Base-by-base conservation (phyloP, 169 alveolate genomes). In the Eimeria acervulina region DNA sequence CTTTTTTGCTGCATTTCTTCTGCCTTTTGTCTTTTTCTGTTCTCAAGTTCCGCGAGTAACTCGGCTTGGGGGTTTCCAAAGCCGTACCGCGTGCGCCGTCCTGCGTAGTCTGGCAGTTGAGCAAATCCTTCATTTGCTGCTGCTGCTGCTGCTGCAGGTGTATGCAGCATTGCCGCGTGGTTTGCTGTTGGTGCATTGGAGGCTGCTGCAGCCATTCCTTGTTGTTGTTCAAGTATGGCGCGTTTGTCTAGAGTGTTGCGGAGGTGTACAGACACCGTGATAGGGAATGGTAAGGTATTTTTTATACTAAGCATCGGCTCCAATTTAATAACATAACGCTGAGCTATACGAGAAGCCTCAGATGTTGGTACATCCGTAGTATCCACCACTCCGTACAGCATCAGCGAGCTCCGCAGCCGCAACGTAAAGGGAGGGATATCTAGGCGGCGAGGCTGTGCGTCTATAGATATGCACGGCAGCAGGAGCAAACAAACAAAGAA, bases 301-400 rank as follows among this genome's bases (percentile, higher is more conserved):
- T 95, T 96, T 81, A 97, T 93, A 31, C 96, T 92, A 5, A 97
- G 96, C 97, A 97, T 96, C 10, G 98, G 98, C 55, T 97, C 98
- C 38, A 97, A 95, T 31, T 94, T 96, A 81, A 97, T 76, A 17
- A 97, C 96, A 74, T 97, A 97, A 36, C 96, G 96, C 90, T 96
- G 95, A 26, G 98, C 97, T 0, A 97, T 97, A 15, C 96, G 97
- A 59, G 96, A 90, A 80, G 96, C 95, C 72, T 96, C 97, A 2
- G 96, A 96, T 7, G 98, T 93, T 2, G 98, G 98, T 0, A 97
- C 97, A 66, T 97, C 98, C 52, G 97, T 97, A 1, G 96, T 97
- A 63, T 88, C 96, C 15, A 97, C 97, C 52, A 72, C 83, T 28
- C 98, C 97, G 72, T 96, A 89, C 84, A 97, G 94, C 97, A 97